These are phyloP conservation scores for Aspergillus campestris DNA, from an alignment of 495 filamentous ascomycete species.

Conservation along the genomic window DNA sequence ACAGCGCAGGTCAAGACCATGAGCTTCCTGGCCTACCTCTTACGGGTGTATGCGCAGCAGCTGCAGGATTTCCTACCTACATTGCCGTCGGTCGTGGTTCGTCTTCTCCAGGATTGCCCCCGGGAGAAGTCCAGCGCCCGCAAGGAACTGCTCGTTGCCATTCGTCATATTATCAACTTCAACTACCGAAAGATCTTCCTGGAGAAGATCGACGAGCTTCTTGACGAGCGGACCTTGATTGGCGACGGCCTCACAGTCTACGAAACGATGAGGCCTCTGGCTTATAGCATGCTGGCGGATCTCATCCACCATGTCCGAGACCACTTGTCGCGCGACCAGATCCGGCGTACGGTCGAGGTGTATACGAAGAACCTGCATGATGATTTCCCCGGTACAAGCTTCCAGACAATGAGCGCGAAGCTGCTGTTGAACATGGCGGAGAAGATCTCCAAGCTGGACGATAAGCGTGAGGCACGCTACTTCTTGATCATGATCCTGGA, in stretches of 20 bases:
- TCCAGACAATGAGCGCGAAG: slow-evolving; percentile 99
- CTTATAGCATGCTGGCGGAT: slow-evolving; percentile 97
- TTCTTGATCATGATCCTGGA: slow-evolving; percentile 96
- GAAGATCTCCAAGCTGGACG: slow-evolving; percentile 81
- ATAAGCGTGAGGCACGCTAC: slow-evolving; percentile 88
- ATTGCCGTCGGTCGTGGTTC: slow-evolving; percentile 84
- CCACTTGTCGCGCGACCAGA: slow-evolving; percentile 72
- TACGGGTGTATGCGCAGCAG: slow-evolving; percentile 80
- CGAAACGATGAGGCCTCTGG: slow-evolving; percentile 89
- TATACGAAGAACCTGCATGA: slow-evolving; percentile 96
- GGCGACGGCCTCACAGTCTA: slow-evolving; percentile 95
- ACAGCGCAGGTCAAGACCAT: slow-evolving; percentile 98
- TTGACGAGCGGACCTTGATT: slow-evolving; percentile 88
- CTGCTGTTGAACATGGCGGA: slow-evolving; percentile 95
- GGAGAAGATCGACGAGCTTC: slow-evolving; percentile 85
- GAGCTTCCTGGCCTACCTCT: slow-evolving; percentile 93
- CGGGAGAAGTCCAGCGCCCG: slow-evolving; percentile 85
- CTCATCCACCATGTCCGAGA: slow-evolving; percentile 96
- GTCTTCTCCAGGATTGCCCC: slow-evolving; percentile 87
- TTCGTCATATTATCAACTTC: slow-evolving; percentile 98
- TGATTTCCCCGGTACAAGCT: slow-evolving; percentile 93
- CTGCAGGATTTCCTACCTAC: slow-evolving; percentile 82
- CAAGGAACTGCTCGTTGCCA: slow-evolving; percentile 93
- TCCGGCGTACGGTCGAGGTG: slow-evolving; percentile 88
- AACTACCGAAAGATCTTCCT: slow-evolving; percentile 95